Evolutionary conservation across 345 rosid species (phyloP), one percentile per base, ranked within the genome.

Genomic region (Kernera saxatilis): DNA sequence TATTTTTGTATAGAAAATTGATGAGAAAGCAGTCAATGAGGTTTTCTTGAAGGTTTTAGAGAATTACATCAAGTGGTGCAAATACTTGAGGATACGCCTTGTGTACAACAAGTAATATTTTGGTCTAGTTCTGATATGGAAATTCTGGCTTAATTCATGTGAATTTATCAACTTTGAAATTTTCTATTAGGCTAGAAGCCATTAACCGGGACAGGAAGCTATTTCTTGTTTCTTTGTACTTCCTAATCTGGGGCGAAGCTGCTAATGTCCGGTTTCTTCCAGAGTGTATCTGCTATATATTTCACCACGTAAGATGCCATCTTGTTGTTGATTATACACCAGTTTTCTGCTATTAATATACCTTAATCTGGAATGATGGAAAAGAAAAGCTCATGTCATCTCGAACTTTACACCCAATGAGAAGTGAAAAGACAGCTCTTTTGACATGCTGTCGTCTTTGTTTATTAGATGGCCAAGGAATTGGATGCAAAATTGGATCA

Each of bases 241-340:
- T 89, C 76, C 89, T 89, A 33, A 82, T 94, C 78, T 94, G 99
- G 99, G 99, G 99, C 25, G 99, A 94, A 84, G 98, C 96, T 78
- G 99, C 98, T 73, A 94, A 94, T 81, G 87, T 89, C 76, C 96
- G 99, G 61, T 94, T 91, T 80, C 98, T 94, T 78, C 99, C 99
- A 1, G 99, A 94, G 76, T 89, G 98, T 79, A 77, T 94, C 73
- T 94, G 99, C 86, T 94, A 94, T 73, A 84, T 94, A 64, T 94
- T 94, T 83, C 99, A 94, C 79, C 75, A 85, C 69, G 99, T 94
- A 87, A 91, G 97, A 58, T 35, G 61, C 64, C 41, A 52, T 37
- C 25, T 39, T 65, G 53, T 52, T 29, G 11, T 58, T 53, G 36
- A 62, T 43, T 54, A 57, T 52, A 63, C 55, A 46, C 71, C 41